phyloP scores from a whole-genome alignment of 345 rosid species.

The Litchi chinensis region DNA sequence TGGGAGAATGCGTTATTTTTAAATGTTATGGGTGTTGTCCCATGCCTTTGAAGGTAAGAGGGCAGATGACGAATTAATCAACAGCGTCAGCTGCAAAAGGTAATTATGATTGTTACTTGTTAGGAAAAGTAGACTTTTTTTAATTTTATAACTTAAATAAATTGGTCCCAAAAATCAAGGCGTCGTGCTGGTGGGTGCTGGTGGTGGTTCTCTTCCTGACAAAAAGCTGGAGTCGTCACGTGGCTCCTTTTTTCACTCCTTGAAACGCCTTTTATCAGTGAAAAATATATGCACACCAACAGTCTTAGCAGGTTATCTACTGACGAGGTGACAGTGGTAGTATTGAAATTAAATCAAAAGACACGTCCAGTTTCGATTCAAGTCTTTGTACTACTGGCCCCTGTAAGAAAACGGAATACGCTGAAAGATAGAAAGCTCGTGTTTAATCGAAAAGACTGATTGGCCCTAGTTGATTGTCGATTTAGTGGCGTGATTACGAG shows the following conservation, averaged over 20 bases:
- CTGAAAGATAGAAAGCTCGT: neutral
- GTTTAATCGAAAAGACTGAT: neutral
- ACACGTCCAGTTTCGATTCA: neutral
- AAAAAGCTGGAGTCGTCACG: constrained; percentile 15
- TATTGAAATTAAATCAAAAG: neutral
- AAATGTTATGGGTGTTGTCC: too few relatives aligned
- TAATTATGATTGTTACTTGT: too few relatives aligned
- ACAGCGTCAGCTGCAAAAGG: too few relatives aligned
- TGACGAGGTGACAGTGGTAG: constrained; percentile 11
- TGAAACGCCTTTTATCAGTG: neutral
- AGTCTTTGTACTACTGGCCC: neutral
- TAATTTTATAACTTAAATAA: too few relatives aligned
- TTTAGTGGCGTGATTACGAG: too few relatives aligned
- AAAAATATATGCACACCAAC: neutral
- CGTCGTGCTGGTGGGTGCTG: neutral
- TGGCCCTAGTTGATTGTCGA: neutral
- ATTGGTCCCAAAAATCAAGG: constrained; percentile 3
- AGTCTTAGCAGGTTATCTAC: neutral
- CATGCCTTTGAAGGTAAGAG: too few relatives aligned
- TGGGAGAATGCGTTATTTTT: too few relatives aligned
- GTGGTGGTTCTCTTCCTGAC: constrained; percentile 10
- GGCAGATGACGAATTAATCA: too few relatives aligned
- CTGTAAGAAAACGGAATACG: neutral
- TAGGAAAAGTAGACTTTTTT: too few relatives aligned
- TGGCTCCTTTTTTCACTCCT: neutral